Evolutionary conservation across 169 alveolate genomes (phyloP).

Genomic region (Theileria orientalis): DNA sequence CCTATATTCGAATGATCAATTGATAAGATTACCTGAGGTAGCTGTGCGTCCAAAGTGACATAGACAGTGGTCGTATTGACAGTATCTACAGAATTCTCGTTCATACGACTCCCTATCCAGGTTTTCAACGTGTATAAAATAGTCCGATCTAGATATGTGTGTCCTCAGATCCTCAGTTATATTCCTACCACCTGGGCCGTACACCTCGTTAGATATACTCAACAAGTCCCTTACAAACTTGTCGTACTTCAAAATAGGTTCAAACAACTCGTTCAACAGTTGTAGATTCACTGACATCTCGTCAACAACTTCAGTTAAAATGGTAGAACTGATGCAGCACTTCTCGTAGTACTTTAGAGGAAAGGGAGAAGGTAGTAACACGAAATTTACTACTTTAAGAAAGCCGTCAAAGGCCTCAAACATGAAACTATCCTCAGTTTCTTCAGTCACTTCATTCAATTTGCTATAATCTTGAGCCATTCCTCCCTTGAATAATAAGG

Average conservation of each 20-base stretch:
- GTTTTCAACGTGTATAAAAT: slow-evolving; percentile 23
- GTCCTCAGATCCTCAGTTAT: slow-evolving; percentile 35
- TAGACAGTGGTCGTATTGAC: slow-evolving; percentile 45
- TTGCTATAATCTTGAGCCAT: slow-evolving; percentile 11
- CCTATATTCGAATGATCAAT: background rate
- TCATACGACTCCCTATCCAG: background rate
- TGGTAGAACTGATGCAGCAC: slow-evolving; percentile 11
- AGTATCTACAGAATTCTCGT: slow-evolving; percentile 21
- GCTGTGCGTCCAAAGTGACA: slow-evolving; percentile 7
- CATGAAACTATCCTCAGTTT: background rate
- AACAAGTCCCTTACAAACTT: slow-evolving; percentile 35
- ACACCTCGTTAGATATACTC: slow-evolving; percentile 42
- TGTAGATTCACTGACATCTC: slow-evolving; percentile 25
- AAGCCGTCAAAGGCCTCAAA: slow-evolving; percentile 22
- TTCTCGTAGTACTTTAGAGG: slow-evolving; percentile 20
- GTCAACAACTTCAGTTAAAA: slow-evolving; percentile 25
- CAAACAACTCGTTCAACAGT: slow-evolving; percentile 14
- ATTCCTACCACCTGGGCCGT: slow-evolving; percentile 41
- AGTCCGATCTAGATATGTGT: slow-evolving; percentile 42
- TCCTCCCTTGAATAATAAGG: background rate
- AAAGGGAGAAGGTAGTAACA: slow-evolving; percentile 42
- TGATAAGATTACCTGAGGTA: background rate
- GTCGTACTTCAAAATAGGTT: slow-evolving; percentile 26
- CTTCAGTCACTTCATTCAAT: slow-evolving; percentile 14
- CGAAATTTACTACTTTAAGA: slow-evolving; percentile 19